These are phyloP conservation scores for Suhomyces emberorum DNA, from an alignment of 805 yeast species.

Conservation along the genomic window DNA sequence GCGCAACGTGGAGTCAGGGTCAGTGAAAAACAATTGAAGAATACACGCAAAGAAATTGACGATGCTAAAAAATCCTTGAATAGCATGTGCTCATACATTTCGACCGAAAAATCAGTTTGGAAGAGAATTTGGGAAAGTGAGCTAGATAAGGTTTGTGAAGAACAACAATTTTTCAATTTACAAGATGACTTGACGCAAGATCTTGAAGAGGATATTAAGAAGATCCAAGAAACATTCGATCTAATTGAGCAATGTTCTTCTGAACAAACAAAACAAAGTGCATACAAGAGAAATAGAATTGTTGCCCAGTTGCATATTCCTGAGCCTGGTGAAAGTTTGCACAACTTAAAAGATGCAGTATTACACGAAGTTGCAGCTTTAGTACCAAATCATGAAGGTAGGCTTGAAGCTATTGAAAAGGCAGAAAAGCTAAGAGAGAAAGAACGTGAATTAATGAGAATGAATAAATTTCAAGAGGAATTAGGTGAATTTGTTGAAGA, in stretches of 20 bases:
- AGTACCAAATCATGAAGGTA: slow-evolving; percentile 76
- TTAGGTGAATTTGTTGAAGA: slow-evolving; percentile 81
- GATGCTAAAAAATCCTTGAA: slow-evolving; percentile 53
- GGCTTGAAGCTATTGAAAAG: slow-evolving; percentile 83
- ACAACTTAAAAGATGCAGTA: slow-evolving; percentile 69
- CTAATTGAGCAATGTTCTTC: slow-evolving; percentile 78
- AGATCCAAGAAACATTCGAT: slow-evolving; percentile 76
- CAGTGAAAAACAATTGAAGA: slow-evolving; percentile 64
- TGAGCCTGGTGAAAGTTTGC: slow-evolving; percentile 61
- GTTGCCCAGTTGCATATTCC: slow-evolving; percentile 47
- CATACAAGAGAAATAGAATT: slow-evolving; percentile 35
- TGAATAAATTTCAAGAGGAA: slow-evolving; percentile 78
- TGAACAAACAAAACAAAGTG: slow-evolving; percentile 66
- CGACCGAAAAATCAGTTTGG: slow-evolving; percentile 78
- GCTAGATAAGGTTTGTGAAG: slow-evolving; percentile 85
- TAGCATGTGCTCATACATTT: slow-evolving; percentile 57
- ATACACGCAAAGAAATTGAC: slow-evolving; percentile 61
- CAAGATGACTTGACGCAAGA: slow-evolving; percentile 85
- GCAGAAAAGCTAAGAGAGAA: slow-evolving; percentile 79
- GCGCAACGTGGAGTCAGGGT: slow-evolving; percentile 88
- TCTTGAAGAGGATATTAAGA: slow-evolving; percentile 73
- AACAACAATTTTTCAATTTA: slow-evolving; percentile 85
- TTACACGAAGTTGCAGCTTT: slow-evolving; percentile 74
- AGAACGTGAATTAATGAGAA: slow-evolving; percentile 55
- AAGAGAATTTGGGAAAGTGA: slow-evolving; percentile 89